These are phyloP conservation scores for Ceratobasidium sp. DNA, from an alignment of 1,284 basidiomycete genomes.

Conservation along the genomic window DNA sequence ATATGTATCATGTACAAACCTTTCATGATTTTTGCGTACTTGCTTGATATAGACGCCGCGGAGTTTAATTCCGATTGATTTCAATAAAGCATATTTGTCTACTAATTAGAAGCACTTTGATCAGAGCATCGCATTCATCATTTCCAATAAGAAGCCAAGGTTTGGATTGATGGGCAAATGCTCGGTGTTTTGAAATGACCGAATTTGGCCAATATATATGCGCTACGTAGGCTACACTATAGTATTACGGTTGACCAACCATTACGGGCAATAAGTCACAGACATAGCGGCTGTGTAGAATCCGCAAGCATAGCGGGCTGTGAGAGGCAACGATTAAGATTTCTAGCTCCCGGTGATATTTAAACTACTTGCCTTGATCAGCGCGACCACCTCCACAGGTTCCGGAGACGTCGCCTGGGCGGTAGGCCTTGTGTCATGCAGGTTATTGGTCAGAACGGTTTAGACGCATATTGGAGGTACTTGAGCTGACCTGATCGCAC, in stretches of 20 bases:
- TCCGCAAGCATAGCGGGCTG: not conserved
- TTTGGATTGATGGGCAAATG: not conserved
- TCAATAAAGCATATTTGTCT: no score
- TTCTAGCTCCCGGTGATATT: not conserved
- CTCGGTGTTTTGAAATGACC: no score
- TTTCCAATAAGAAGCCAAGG: not conserved
- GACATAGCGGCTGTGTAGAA: not conserved
- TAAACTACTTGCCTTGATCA: not conserved
- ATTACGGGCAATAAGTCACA: not conserved
- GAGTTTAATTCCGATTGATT: not conserved
- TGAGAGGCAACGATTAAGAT: not conserved
- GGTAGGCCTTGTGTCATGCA: constrained; percentile 8
- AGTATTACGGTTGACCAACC: not conserved
- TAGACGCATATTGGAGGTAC: not conserved
- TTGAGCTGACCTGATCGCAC: not conserved
- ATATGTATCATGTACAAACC: constrained; percentile 11
- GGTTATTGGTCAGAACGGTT: not conserved
- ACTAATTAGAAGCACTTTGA: not conserved
- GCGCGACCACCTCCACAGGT: not conserved
- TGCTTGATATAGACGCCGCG: not conserved
- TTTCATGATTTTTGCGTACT: not conserved
- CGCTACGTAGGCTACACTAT: not conserved
- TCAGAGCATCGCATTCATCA: not conserved
- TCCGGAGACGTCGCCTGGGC: not conserved
- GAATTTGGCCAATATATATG: no score